Evolutionary conservation across 2,329 filamentous ascomycete genomes (phyloP), one percentile per base, ranked within the genome.

Genomic region (Diaporthe batatas): DNA sequence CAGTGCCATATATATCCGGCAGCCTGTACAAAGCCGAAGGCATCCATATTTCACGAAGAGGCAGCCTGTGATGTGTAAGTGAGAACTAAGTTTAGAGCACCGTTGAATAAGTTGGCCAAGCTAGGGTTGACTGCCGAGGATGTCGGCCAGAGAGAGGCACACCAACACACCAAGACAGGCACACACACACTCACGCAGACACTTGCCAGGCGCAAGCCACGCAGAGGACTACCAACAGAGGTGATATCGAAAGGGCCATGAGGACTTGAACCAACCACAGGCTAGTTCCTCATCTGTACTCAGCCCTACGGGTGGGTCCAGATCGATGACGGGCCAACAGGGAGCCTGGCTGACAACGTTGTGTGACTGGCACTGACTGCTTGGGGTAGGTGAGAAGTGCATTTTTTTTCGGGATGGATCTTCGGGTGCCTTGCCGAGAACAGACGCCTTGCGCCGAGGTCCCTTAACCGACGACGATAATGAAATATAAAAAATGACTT

Each of bases 41-140:
- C n/a, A 25, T 36, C 2, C 25, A 23, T 53, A 67, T 34, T 44
- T 12, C 47, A 39, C 14, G 12, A 25, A 12, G 62, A 67, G 62
- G 62, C 62, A 67, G 62, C 62, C 62, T 21, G 62, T 53, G 47
- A 25, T 67, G 8, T 39, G 62, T 67, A 25, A 67, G 47, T 67
- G n/a, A 39, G 47, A 39, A 32, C 62, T 67, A 67, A 67, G 47
- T 53, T 67, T 67, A 67, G 62, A 67, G 62, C 44, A 25, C 32
- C 34, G 11, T n/a, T 3, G 7, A 14, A 14, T 42, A 42, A 42
- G 32, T 8, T 3, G 7, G n/a, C 12, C 16, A 42, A 42, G 32
- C 4, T 53, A n/a, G 32, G 44, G 47, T 29, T n/a, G 53, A 53
- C 47, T 67, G 62, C 62, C 32, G 44, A 67, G n/a, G 32, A 18